phyloP scores from a whole-genome alignment of 345 rosid genomes.

The Hibiscus tridactylites region DNA sequence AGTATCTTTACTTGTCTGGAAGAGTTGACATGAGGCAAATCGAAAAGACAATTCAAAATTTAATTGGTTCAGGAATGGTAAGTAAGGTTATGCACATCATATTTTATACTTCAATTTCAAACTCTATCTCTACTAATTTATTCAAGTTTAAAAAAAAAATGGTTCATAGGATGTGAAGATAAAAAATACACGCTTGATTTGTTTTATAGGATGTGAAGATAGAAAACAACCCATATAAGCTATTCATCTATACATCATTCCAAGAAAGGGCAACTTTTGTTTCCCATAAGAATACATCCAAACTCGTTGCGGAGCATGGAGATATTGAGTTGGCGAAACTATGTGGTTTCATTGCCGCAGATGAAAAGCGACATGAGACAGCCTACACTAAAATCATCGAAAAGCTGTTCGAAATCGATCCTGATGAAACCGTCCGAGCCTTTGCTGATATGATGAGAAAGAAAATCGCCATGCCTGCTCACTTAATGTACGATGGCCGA shows the following conservation, averaged over 20 bases:
- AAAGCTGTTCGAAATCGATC: conserved; percentile 36
- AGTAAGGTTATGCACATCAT: conserved; percentile 11
- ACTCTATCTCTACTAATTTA: no score
- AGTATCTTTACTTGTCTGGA: conserved; percentile 56
- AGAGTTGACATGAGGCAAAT: conserved; percentile 61
- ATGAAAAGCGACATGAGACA: conserved; percentile 33
- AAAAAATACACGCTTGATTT: not conserved
- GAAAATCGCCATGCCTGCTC: conserved; percentile 28
- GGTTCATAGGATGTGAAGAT: no score
- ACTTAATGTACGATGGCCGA: conserved; percentile 3
- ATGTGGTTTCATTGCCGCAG: conserved; percentile 27
- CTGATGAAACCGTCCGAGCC: conserved; percentile 17
- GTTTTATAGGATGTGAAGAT: conserved; percentile 18
- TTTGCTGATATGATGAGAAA: conserved; percentile 25
- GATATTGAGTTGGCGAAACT: conserved; percentile 29
- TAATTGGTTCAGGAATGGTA: conserved; percentile 71
- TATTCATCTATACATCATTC: conserved; percentile 32
- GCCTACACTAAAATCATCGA: conserved; percentile 28
- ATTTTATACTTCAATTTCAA: no score
- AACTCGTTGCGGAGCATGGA: conserved; percentile 28
- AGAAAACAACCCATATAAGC: conserved; percentile 27
- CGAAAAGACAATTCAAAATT: conserved; percentile 62
- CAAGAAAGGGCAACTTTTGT: conserved; percentile 39
- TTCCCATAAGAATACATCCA: conserved; percentile 36
- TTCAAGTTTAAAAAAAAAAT: no score